Evolutionary conservation across 495 filamentous ascomycete genomes (phyloP), one percentile per base, ranked within the genome.

Genomic region (Aspergillus mulundensis): DNA sequence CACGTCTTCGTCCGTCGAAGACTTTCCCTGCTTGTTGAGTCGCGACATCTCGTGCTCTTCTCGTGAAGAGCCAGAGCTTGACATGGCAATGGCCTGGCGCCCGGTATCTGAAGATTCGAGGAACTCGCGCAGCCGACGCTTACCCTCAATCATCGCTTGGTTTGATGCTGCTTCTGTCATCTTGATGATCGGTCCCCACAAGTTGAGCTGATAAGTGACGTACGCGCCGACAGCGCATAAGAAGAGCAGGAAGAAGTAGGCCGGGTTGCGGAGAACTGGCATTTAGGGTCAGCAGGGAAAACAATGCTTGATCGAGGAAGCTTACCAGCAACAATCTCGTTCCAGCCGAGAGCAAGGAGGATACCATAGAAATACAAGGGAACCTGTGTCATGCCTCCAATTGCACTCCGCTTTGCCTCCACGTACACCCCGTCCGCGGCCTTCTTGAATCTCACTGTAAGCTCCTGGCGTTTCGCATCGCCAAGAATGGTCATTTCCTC

Each of bases 351-450:
- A 25, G 90, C 90, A 55, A 98, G 72, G 50, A 98, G 72, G 47
- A 97, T 63, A 18, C 83, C 93, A 60, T 95, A 98, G 68, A 97
- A 96, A 70, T 95, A 97, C 52, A 96, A 66, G 18, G 94, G 94
- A 53, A 97, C 88, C 72, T 97, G 91, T 3, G 90, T 89, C 60
- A 98, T 88, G 54, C 93, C 91, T 41, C 94, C 94, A 65, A 97
- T 95, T 32, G 94, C 93, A 71, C 91, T 90, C 43, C 94, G 82
- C 79, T 97, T 97, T 30, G 94, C 94, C 71, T 98, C 94, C 39
- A 98, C 91, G 60, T 93, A 98, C 2, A 98, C 91, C 0, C 91
- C 94, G 66, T 98, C 94, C 15, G 94, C 94, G 58, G 88, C 90
- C 77, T 97, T 96, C 80, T 95, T 96, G 76, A 98, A 98, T 58